phyloP scores from a whole-genome alignment of 164 flowering plant genomes.

The Sedum album region DNA sequence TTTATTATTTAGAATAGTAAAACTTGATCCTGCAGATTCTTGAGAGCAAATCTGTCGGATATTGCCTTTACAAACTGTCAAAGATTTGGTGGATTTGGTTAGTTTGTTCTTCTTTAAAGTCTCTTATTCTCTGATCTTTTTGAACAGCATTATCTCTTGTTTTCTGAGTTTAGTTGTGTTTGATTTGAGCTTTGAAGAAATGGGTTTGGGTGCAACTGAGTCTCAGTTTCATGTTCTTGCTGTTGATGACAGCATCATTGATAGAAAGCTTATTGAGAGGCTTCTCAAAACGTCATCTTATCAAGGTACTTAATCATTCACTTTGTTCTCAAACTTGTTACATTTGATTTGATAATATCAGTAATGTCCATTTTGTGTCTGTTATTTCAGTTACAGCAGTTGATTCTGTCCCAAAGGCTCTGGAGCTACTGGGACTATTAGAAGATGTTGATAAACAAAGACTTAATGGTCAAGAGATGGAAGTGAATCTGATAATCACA shows the following conservation, averaged over 20 bases:
- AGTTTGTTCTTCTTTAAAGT: background rate
- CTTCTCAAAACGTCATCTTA: slow-evolving; percentile 46
- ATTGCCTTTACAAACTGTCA: slow-evolving; percentile 41
- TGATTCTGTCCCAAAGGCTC: slow-evolving; percentile 41
- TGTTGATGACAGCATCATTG: slow-evolving; percentile 43
- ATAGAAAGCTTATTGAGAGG: slow-evolving; percentile 38
- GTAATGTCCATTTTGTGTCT: background rate
- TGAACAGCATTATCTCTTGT: background rate
- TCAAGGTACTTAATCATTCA: slow-evolving; percentile 20
- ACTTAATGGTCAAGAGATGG: slow-evolving; percentile 13
- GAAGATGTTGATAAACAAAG: slow-evolving; percentile 13
- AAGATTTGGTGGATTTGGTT: slow-evolving; percentile 14
- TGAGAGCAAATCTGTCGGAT: slow-evolving; percentile 37
- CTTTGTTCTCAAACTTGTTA: background rate
- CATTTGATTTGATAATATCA: too few relatives aligned
- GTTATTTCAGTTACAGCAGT: slow-evolving; percentile 33
- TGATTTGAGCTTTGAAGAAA: background rate
- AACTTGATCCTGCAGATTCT: slow-evolving; percentile 28
- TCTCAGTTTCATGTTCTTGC: slow-evolving; percentile 45
- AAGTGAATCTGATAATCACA: slow-evolving; percentile 37
- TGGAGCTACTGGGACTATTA: slow-evolving; percentile 32
- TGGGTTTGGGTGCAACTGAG: slow-evolving; percentile 19
- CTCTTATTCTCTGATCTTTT: background rate
- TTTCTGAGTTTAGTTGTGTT: slow-evolving; percentile 6
- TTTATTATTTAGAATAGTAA: slow-evolving; percentile 14